Evolutionary conservation across 2,329 filamentous ascomycete species (phyloP), one percentile per base, ranked within the genome.

Genomic region (Penicillium nordicum): DNA sequence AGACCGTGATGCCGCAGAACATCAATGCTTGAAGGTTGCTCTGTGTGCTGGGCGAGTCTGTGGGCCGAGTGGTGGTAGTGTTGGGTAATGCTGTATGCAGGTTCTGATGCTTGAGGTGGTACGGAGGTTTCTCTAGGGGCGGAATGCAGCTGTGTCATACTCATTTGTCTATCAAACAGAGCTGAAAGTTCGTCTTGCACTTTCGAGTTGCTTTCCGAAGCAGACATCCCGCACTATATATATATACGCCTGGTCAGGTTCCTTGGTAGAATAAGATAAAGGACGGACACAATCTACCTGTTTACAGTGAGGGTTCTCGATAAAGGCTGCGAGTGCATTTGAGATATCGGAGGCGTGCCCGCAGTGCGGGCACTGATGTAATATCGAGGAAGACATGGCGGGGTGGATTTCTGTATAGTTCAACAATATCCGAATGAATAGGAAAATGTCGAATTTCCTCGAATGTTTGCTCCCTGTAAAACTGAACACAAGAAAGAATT

Each of bases 61-160:
- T 95, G 90, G 43, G 88, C 79, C 9, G 90, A 91, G 69, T 92
- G 90, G 62, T 88, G 88, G 73, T 96, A 96, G 73, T 96, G 91
- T 68, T 90, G 87, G 10, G 89, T 89, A 64, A 89, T 84, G 57
- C 82, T 86, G 76, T 94, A 95, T 60, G 83, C 79, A 60, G 90
- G 87, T 23, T 80, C 76, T 52, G 79, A 72, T 42, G 71, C 62
- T 65, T 67, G 53, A 55, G 63, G 59, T 41, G 41, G 29, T 48
- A 55, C 55, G 75, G 73, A 43, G 67, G 70, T 53, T 69, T 71
- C 57, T 70, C 72, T 59, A 61, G 65, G 71, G 51, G 63, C 44
- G 58, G 72, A 67, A 48, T 70, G 67, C 11, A 68, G 23, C 18
- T 59, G 55, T 49, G 72, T 73, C 63, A 94, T 81, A 52, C 82